Evolutionary conservation across 805 yeast genomes (phyloP), one percentile per base, ranked within the genome.

Genomic region (Ogataea zsoltii): DNA sequence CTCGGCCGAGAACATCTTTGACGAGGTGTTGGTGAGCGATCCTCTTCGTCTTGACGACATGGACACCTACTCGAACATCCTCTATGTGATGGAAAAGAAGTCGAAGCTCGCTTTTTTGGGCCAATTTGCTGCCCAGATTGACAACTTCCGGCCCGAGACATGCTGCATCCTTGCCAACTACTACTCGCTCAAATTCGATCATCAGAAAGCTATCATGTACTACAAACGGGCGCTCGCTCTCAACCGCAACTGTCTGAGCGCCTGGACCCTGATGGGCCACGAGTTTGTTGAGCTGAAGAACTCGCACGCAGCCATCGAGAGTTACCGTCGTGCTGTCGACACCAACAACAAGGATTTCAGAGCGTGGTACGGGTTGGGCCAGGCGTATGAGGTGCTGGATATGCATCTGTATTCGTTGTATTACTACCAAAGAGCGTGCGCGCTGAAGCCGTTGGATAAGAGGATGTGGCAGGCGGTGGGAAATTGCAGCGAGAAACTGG

Each of bases 181-280:
- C 67, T 91, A 91, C 65, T 87, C 96, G 29, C 76, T 94, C 65
- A 83, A 86, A 55, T 88, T 90, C 50, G 96, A 94, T 56, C 99
- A 94, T 66, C 97, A 90, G 63, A 88, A 87, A 66, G 96, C 99
- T 0, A 88, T 94, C 49, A 81, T 85, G 81, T 90, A 89, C 66
- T 94, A 91, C 61, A 85, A 89, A 56, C 75, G 98, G 44, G 99
- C 99, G 0, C 70, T 94, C 31, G 79, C 88, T 0, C 71, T 94
- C 48, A 87, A 90, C 61, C 80, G 85, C 49, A 80, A 80, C 54
- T 88, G 95, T 55, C 70, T 90, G 15, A 80, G 89, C 51, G 97
- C 98, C 0, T 94, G 98, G 98, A 94, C 98, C 0, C 72, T 94
- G 46, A 90, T 94, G 97, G 99, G 99, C 10, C 99, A 94, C 66